Base-by-base conservation (phyloP, 331 rosid genomes). In the Rosa hybrid region DNA sequence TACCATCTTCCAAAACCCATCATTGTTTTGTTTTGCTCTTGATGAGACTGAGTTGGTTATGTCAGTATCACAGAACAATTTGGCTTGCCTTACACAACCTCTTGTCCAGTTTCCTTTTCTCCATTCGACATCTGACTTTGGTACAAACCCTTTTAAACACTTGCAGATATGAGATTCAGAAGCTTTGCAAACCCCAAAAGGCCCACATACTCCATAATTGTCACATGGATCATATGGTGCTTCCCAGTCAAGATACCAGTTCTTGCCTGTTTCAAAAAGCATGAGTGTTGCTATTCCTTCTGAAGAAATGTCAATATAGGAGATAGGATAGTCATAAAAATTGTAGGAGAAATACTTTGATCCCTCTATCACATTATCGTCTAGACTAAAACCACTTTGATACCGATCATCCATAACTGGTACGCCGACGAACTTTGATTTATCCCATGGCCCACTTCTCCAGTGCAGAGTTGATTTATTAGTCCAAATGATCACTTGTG, bases 371-470 rank as follows among this genome's bases (percentile, higher is more conserved):
- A 17, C 8, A 14, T 80, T 25, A 18, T 73, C 68, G 0, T 5
- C 8, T 2, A 80, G 30, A 38, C 25, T 27, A 23, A 27, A 73
- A 8, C 7, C 23, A 65, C 56, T 80, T 39, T 16, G 64, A 39
- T 72, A 80, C 2, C 67, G 53, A 21, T 25, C 2, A 42, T 63
- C 54, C 73, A 41, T 46, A 0, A 21, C 46, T 5, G 79, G 75
- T 11, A 80, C n/a, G 2, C 83, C 83, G 7, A 42, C 14, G 68
- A 80, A 74, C 70, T 67, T 81, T 16, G 23, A 18, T 38, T 30
- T 42, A 42, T 34, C 59, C 83, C 83, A 81, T 4, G 79, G 79
- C 4, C 83, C 79, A 6, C 75, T 50, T 46, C 78, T 72, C 78
- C 78, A 72, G 21, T 8, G n/a, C 5, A 45, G 78, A 27, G 17